These are phyloP conservation scores for Backusella parvicylindrica DNA, from an alignment of 192 early-diverging fungal species.

Conservation along the genomic window DNA sequence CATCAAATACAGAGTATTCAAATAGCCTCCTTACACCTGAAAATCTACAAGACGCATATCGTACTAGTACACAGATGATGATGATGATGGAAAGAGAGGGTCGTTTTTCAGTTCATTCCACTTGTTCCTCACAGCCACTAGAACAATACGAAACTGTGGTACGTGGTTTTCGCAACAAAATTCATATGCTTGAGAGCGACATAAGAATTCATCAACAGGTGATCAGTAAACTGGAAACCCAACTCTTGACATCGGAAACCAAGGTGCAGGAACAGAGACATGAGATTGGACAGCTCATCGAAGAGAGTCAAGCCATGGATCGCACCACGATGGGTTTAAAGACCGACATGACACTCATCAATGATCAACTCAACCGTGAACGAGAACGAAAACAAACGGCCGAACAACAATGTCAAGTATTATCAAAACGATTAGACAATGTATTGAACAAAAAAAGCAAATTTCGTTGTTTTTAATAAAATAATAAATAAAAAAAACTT, in stretches of 20 bases:
- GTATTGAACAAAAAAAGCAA: slow-evolving; percentile 41
- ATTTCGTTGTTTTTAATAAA: slow-evolving; percentile 48
- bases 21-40: not conserved
- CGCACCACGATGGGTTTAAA: not conserved
- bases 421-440: slow-evolving; percentile 40
- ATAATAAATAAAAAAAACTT: not conserved
- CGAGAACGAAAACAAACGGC: slow-evolving; percentile 36
- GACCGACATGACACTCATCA: not conserved
- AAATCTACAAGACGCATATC: not conserved
- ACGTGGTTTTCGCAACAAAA: not conserved
- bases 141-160: not conserved
- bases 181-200: slow-evolving; percentile 7
- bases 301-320: not conserved
- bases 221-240: slow-evolving; percentile 34
- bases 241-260: slow-evolving; percentile 39
- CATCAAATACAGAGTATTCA: too few species aligned
- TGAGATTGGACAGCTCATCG: slow-evolving; percentile 14
- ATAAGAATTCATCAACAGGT: slow-evolving; percentile 21
- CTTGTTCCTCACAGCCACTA: too few species aligned
- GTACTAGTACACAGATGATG: too few species aligned
- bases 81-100: too few species aligned
- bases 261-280: slow-evolving; percentile 18
- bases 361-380: slow-evolving; percentile 25
- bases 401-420: slow-evolving; percentile 29
- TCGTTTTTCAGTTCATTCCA: too few species aligned